Evolutionary conservation across 78 protist species (phyloP).

Genomic region (Diacronema lutheri): DNA sequence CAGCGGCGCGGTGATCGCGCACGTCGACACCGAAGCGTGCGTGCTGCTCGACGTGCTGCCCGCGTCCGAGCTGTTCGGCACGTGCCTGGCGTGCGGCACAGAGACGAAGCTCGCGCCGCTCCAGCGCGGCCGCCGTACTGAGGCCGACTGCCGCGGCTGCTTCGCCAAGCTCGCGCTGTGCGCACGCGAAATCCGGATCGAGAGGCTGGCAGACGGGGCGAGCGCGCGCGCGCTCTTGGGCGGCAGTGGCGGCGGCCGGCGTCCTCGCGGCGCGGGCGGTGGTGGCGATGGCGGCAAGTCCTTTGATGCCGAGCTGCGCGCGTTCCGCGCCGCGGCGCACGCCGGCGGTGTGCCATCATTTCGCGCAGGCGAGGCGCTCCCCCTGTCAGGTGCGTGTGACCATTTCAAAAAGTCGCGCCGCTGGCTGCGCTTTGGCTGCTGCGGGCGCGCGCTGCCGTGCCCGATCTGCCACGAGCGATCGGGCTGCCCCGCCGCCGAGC

Average conservation of each 20-base stretch:
- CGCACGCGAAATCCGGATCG: background rate
- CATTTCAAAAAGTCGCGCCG: slow-evolving; percentile 44
- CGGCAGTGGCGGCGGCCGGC: too few species aligned
- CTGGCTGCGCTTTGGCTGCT: slow-evolving; percentile 59
- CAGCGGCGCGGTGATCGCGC: too few species aligned
- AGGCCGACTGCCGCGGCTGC: background rate
- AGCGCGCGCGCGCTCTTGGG: background rate
- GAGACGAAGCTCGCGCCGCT: too few species aligned
- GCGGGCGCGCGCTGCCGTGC: slow-evolving; percentile 54
- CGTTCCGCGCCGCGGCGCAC: background rate
- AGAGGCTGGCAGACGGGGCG: too few species aligned
- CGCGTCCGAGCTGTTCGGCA: too few species aligned
- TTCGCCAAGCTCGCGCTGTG: background rate
- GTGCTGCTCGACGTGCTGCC: too few species aligned
- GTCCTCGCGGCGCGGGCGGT: too few species aligned
- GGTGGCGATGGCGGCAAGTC: background rate
- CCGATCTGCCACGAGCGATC: slow-evolving; percentile 45
- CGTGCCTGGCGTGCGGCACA: too few species aligned
- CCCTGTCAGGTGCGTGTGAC: slow-evolving; percentile 38
- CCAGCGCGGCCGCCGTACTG: too few species aligned
- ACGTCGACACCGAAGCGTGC: too few species aligned
- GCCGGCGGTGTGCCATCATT: background rate
- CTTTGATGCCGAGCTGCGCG: background rate
- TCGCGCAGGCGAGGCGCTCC: slow-evolving; percentile 20
- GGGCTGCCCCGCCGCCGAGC: background rate